Evolutionary conservation across 106 monocot species (phyloP).

Genomic region (Iris macrosiphon): DNA sequence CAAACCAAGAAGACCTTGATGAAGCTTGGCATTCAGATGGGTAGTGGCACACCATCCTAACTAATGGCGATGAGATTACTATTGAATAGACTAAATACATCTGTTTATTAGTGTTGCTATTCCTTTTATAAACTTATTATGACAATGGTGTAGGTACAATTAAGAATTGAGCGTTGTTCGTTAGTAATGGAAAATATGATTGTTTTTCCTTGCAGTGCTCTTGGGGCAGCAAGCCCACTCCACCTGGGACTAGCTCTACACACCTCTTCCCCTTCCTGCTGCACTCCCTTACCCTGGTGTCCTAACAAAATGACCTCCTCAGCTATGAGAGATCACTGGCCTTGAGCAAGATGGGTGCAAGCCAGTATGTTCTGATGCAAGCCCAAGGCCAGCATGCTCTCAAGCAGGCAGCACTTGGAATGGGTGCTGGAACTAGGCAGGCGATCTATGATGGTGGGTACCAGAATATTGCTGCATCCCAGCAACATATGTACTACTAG

Average conservation of each 20-base stretch:
- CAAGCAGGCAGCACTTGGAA: slow-evolving; percentile 51
- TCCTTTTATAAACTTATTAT: too few species aligned
- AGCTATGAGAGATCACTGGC: slow-evolving; percentile 47
- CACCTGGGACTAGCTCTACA: slow-evolving; percentile 38
- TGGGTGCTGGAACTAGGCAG: slow-evolving; percentile 46
- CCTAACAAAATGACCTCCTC: slow-evolving; percentile 29
- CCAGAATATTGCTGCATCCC: slow-evolving; percentile 36
- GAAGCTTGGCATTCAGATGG: too few species aligned
- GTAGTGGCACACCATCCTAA: too few species aligned
- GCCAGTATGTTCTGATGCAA: slow-evolving; percentile 34
- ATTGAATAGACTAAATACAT: too few species aligned
- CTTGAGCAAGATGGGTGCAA: slow-evolving; percentile 53
- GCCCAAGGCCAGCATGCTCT: slow-evolving; percentile 41
- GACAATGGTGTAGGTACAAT: too few species aligned
- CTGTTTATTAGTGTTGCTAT: too few species aligned
- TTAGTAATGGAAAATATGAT: too few species aligned
- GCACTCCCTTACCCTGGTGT: slow-evolving; percentile 22
- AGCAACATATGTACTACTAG: slow-evolving; percentile 77
- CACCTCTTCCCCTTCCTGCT: slow-evolving; percentile 46
- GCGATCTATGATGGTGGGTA: slow-evolving; percentile 63
- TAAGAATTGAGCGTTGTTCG: too few species aligned
- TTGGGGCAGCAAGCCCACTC: slow-evolving; percentile 84
- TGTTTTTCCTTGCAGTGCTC: slow-evolving; percentile 53
- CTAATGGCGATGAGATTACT: too few species aligned
- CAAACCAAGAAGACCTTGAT: too few species aligned